Evolutionary conservation across 176 grass and related monocot species (phyloP), one percentile per base, ranked within the genome.

Genomic region (Guadua angustifolia): DNA sequence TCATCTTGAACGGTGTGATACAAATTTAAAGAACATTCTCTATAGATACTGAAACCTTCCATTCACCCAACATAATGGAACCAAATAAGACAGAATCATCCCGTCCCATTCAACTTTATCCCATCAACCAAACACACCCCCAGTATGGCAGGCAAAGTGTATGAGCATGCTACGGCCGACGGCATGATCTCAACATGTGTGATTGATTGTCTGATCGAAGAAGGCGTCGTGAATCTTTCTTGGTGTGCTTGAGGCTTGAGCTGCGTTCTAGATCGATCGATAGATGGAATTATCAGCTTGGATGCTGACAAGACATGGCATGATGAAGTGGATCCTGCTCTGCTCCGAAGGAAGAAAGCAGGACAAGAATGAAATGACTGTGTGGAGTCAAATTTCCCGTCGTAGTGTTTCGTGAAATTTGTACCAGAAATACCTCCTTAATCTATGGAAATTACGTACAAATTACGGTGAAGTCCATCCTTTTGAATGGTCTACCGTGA

Each of bases 181-280:
- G 59, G 56, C 46, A 52, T 52, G 19, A 80, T 80, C 78, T 38
- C 45, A 6, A 10, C 62, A 9, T 51, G 46, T 68, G 55, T 10
- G 55, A 58, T 22, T 1, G 19, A 58, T 22, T 1, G 19, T 55
- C 51, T 19, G 61, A 13, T 79, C 17, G 75, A 35, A 50, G 32
- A 55, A 68, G 32, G 63, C 46, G 32, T 39, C 46, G 62, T 24
- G 78, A 25, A 53, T 67, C 32, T 68, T 67, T 19, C 16, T 40
- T 7, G 65, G 29, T 40, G 14, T 64, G 61, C 75, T 10, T 32
- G 58, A 78, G 73, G 33, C 21, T 61, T 26, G 55, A 77, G 75
- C 75, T 4, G 77, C 44, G 60, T 51, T 13, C 63, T 18, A 14
- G 45, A 15, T 39, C 26, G 63, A 79, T 64, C 59, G 24, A 66